Conservation (phyloP, 2,329 filamentous ascomycete species). For the Pezicula carpinea region DNA sequence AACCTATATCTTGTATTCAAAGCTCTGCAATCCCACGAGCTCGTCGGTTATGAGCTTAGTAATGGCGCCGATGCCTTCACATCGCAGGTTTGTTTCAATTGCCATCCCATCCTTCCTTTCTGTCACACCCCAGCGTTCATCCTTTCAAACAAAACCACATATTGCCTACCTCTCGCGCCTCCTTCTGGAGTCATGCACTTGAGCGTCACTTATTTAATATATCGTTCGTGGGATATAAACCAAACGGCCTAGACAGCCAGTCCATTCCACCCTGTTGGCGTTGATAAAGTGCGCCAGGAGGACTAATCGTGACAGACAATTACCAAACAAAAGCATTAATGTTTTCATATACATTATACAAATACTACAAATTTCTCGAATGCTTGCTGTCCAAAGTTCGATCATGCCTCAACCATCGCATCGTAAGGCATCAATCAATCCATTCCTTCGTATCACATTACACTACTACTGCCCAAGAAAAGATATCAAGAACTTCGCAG, state of each 20-base stretch:
- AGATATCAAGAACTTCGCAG: slow-evolving; percentile 16
- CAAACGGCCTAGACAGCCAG: slow-evolving; percentile 33
- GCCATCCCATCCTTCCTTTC: background rate
- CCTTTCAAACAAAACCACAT: slow-evolving; percentile 26
- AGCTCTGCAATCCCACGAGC: no score
- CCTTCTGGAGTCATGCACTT: slow-evolving; percentile 24
- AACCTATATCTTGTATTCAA: no score
- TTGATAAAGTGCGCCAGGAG: slow-evolving; percentile 31
- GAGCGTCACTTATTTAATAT: slow-evolving; percentile 32
- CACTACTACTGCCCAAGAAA: slow-evolving; percentile 12
- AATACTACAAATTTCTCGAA: background rate
- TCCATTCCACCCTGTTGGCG: slow-evolving; percentile 34
- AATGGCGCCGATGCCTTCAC: background rate
- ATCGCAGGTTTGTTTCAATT: background rate
- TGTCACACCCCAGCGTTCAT: background rate
- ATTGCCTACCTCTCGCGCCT: slow-evolving; percentile 33
- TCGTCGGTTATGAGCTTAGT: no score
- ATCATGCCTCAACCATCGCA: background rate
- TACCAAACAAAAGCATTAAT: background rate
- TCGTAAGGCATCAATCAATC: background rate
- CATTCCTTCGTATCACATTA: background rate
- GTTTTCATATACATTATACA: background rate
- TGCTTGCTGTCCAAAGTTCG: background rate
- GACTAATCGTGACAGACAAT: slow-evolving; percentile 33
- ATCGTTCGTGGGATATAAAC: slow-evolving; percentile 34